These are phyloP conservation scores for Malania oleifera DNA, from an alignment of 164 flowering plant species.

Conservation along the genomic window DNA sequence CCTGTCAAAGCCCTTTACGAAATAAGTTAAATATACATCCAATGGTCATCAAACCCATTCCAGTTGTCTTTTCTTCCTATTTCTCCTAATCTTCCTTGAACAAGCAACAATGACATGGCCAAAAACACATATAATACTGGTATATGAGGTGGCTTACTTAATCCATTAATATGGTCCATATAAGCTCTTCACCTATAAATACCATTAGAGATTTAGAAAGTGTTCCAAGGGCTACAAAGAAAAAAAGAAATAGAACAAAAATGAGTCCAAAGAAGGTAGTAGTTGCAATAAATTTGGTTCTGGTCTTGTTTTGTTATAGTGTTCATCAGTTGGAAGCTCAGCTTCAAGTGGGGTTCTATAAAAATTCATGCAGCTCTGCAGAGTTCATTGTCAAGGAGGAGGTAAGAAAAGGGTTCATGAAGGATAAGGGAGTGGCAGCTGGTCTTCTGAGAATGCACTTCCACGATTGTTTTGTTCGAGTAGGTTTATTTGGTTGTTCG, in stretches of 20 bases:
- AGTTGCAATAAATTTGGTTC: background rate
- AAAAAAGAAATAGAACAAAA: background rate
- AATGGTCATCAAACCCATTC: background rate
- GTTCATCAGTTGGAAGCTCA: constrained; percentile 28
- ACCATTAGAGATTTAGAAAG: background rate
- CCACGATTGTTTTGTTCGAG: constrained; percentile 54
- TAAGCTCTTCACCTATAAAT: background rate
- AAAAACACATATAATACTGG: too few relatives aligned
- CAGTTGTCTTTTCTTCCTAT: too few relatives aligned
- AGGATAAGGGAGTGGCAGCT: constrained; percentile 28
- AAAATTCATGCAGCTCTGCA: constrained; percentile 20
- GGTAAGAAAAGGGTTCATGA: constrained; percentile 18
- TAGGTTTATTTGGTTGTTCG: constrained; percentile 9
- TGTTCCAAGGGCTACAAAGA: background rate
- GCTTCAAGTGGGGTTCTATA: constrained; percentile 39
- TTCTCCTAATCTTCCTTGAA: background rate
- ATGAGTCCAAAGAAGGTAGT: constrained; percentile 10
- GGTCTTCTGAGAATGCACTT: constrained; percentile 47
- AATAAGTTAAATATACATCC: too few relatives aligned
- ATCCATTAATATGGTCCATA: too few relatives aligned
- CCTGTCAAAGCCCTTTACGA: too few relatives aligned
- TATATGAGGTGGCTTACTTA: too few relatives aligned
- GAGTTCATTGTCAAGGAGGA: constrained; percentile 26
- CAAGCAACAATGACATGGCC: background rate
- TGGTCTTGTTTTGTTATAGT: constrained; percentile 13